Evolutionary conservation across 192 early-diverging fungal genomes (phyloP).

Genomic region (Dissophora globulifera): DNA sequence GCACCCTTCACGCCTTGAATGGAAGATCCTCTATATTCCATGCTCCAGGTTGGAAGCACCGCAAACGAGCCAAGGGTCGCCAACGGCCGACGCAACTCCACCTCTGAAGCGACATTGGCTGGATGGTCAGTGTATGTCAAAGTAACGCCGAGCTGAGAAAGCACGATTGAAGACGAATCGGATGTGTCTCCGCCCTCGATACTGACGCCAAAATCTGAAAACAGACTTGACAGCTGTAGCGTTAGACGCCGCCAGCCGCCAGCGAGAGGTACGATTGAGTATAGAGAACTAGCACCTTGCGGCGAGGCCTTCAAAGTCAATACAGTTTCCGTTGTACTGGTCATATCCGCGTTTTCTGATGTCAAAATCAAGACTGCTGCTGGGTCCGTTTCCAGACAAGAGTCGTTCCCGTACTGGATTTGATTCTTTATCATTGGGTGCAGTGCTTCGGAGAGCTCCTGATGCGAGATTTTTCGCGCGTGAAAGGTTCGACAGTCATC

Average conservation of each 20-base stretch:
- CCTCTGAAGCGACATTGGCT: background rate
- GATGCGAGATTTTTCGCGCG: constrained; percentile 3
- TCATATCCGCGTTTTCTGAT: no score
- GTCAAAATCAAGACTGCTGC: background rate
- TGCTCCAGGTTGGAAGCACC: constrained; percentile 18
- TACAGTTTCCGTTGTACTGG: background rate
- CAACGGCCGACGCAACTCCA: constrained; percentile 2
- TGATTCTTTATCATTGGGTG: constrained; percentile 10
- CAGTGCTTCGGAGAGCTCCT: constrained; percentile 1
- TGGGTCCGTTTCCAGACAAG: background rate
- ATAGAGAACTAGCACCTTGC: background rate
- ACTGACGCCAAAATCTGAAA: background rate
- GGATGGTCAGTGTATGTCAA: constrained; percentile 6
- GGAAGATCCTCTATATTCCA: constrained; percentile 8
- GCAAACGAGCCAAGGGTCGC: constrained; percentile 22
- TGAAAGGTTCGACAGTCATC: background rate
- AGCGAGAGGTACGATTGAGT: constrained; percentile 14
- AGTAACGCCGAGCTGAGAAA: constrained; percentile 35
- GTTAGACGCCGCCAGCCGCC: constrained; percentile 26
- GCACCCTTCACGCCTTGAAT: constrained; percentile 9
- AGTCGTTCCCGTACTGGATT: background rate
- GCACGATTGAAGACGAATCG: constrained; percentile 5
- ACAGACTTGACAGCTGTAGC: constrained; percentile 27
- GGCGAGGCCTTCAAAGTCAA: background rate
- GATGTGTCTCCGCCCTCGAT: background rate